A percentile compares a stretch with the other conserved stretches of the same genome.
Evolutionary conservation across 176 grass and related monocot genomes (phyloP).

Genomic region (Dactylis glomerata): DNA sequence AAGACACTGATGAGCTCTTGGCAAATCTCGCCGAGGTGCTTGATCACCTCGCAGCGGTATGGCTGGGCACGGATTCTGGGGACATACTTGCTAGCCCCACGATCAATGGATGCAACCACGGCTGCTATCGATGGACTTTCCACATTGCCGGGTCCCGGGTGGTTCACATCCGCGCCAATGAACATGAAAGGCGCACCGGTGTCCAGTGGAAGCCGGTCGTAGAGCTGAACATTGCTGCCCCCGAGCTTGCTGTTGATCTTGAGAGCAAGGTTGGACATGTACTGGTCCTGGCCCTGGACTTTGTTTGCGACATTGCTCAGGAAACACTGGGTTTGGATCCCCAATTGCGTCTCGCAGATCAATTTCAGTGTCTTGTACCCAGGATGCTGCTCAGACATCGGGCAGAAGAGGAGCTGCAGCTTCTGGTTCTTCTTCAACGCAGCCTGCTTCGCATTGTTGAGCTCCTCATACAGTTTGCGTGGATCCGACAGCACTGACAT

Average conservation of each 20-base stretch:
- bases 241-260: constrained; percentile 74
- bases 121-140: constrained; percentile 61
- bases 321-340: constrained; percentile 53
- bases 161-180: constrained; percentile 64
- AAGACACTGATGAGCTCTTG: constrained; percentile 42
- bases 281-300: constrained; percentile 41
- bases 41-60: constrained; percentile 54
- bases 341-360: constrained; percentile 55
- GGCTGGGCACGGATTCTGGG: constrained; percentile 49
- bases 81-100: constrained; percentile 43
- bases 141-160: constrained; percentile 36
- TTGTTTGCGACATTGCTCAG: constrained; percentile 40
- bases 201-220: constrained; percentile 34
- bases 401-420: constrained; percentile 62
- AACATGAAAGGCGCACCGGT: constrained; percentile 47
- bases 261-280: constrained; percentile 57
- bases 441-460: constrained; percentile 42
- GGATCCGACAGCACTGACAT: constrained; percentile 39
- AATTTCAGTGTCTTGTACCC: constrained; percentile 71
- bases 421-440: constrained; percentile 17
- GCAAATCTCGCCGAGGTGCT: constrained; percentile 48
- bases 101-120: constrained; percentile 45
- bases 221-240: constrained; percentile 55
- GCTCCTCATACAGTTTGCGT: constrained; percentile 19
- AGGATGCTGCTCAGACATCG: constrained; percentile 48